These are phyloP conservation scores for Micractinium sp. DNA, from an alignment of 139 green algal species.

Conservation along the genomic window DNA sequence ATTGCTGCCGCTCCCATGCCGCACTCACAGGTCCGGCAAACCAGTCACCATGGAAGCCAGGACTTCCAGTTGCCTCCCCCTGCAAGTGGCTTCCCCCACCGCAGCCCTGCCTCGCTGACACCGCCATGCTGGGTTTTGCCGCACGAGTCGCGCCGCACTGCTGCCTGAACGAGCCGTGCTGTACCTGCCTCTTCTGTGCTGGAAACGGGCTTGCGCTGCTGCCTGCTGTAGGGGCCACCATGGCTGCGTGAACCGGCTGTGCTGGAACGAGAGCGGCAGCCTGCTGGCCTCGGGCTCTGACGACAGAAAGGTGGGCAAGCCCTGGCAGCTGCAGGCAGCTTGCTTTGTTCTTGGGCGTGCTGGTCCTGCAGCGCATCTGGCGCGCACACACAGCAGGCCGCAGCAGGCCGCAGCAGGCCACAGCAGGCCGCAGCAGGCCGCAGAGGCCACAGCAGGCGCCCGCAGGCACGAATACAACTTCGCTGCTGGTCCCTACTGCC, in stretches of 20 bases:
- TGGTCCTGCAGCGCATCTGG: no score
- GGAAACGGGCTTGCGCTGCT: neutral
- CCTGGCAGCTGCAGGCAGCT: no score
- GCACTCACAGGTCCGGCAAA: no score
- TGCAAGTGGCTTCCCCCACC: neutral
- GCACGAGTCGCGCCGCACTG: no score
- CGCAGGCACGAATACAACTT: no score
- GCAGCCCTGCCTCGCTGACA: neutral
- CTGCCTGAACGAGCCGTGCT: no score
- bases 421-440: no score
- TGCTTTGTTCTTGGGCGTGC: no score
- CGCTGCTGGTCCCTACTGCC: neutral
- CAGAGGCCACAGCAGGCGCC: no score
- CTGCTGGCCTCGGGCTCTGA: slow-evolving; percentile 79
- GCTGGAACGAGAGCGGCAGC: slow-evolving; percentile 76
- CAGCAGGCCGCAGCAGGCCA: no score
- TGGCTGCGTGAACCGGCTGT: slow-evolving; percentile 85
- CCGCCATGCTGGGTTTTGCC: neutral
- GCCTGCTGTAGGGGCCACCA: slow-evolving; percentile 56
- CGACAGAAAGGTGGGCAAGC: slow-evolving; percentile 57
- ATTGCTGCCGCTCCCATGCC: neutral
- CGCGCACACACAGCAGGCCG: no score
- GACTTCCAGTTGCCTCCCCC: neutral
- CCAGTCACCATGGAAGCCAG: no score
- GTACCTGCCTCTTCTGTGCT: neutral